phyloP scores from a whole-genome alignment of 2,329 filamentous ascomycete genomes.

The Thielaviopsis punctulata region DNA sequence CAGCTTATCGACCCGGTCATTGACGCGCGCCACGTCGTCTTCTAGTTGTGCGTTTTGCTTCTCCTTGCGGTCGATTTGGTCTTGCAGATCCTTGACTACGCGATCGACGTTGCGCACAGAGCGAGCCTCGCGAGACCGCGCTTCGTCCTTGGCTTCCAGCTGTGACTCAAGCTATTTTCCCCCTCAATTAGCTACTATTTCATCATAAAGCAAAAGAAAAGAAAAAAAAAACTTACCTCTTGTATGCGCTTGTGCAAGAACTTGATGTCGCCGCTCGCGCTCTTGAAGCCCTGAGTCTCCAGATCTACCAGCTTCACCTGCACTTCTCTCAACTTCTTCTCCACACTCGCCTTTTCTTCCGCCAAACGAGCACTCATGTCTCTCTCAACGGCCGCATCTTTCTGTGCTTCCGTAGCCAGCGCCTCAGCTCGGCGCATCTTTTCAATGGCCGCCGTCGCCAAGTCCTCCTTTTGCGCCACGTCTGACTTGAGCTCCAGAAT shows the following conservation, averaged over 20 bases:
- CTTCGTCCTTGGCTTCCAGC: constrained; percentile 66
- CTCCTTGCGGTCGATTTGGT: constrained; percentile 82
- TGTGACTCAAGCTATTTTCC: constrained; percentile 60
- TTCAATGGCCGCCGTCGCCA: constrained; percentile 77
- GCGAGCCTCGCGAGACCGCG: constrained; percentile 64
- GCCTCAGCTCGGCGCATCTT: constrained; percentile 95
- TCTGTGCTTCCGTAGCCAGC: constrained; percentile 73
- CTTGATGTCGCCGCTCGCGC: constrained; percentile 82
- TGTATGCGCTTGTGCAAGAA: constrained; percentile 90
- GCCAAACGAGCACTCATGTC: constrained; percentile 68
- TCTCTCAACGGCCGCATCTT: constrained; percentile 73
- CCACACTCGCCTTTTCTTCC: constrained; percentile 75
- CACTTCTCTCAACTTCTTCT: constrained; percentile 79
- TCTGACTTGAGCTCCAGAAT: constrained; percentile 76
- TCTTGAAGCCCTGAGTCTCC: constrained; percentile 93
- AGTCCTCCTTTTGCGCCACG: constrained; percentile 83
- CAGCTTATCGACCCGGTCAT: constrained; percentile 81
- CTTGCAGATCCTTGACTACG: constrained; percentile 80
- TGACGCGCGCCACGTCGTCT: constrained; percentile 69
- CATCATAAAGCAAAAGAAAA: not conserved
- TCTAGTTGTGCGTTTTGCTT: constrained; percentile 66
- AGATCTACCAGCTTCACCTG: constrained; percentile 82
- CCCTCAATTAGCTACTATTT: constrained; percentile 15
- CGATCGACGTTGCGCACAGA: constrained; percentile 86
- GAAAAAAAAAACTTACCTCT: too few relatives aligned